Evolutionary conservation across 108 stramenopile genomes (phyloP).

Genomic region (Skeletonema grethae): DNA sequence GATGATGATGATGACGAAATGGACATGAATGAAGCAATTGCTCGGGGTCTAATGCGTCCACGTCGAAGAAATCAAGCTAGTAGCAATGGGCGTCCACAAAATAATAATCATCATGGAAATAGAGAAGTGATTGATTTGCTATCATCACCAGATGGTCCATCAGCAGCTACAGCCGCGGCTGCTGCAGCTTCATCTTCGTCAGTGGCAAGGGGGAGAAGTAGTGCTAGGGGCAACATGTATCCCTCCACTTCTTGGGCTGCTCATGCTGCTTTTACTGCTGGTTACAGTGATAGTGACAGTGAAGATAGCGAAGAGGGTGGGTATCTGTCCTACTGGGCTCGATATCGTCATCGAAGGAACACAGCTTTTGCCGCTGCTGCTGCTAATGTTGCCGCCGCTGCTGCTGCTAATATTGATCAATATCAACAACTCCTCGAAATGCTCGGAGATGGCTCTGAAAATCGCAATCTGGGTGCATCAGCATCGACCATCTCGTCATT

Average conservation of each 20-base stretch:
- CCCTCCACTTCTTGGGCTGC: too few species aligned
- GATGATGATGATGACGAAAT: too few species aligned
- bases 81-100: neutral
- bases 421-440: constrained; percentile 63
- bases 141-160: neutral
- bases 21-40: too few species aligned
- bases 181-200: neutral
- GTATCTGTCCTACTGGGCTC: too few species aligned
- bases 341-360: too few species aligned
- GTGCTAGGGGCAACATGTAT: too few species aligned
- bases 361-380: too few species aligned
- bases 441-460: constrained; percentile 76
- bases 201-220: neutral
- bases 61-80: neutral
- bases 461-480: constrained; percentile 49
- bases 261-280: too few species aligned
- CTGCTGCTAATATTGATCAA: constrained; percentile 33
- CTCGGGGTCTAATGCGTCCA: neutral
- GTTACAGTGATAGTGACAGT: too few species aligned
- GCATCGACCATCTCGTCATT: constrained; percentile 52
- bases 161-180: neutral
- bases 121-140: neutral
- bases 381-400: too few species aligned
- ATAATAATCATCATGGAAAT: too few species aligned
- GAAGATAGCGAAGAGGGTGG: too few species aligned